Conservation (phyloP, 2,329 filamentous ascomycete genomes). For the Didymella segeticola region DNA sequence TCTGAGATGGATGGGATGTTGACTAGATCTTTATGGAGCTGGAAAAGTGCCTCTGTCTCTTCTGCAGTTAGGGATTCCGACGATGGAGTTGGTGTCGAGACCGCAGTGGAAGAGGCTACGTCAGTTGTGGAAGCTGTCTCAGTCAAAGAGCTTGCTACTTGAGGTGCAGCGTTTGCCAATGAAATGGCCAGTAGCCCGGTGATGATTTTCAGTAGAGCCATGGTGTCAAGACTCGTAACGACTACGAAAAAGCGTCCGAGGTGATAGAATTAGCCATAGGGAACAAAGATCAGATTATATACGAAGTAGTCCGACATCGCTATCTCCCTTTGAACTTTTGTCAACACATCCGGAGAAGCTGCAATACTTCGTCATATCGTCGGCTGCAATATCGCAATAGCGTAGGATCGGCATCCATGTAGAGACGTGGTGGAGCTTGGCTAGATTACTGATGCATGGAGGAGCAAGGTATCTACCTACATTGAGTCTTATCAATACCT, state of each 20-base stretch:
- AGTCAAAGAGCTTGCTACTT: neutral
- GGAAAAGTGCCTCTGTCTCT: conserved; percentile 32
- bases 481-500: too few species aligned
- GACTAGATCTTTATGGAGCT: conserved; percentile 32
- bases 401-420: conserved; percentile 1
- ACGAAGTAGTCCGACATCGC: neutral
- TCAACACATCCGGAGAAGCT: neutral
- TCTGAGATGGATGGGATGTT: conserved; percentile 49
- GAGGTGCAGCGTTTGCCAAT: conserved; percentile 6
- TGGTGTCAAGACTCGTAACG: neutral
- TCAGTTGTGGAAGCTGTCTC: neutral
- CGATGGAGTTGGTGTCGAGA: conserved; percentile 3
- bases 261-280: neutral
- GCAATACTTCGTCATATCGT: neutral
- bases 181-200: neutral
- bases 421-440: conserved; percentile 7
- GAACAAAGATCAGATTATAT: neutral
- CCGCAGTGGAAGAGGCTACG: neutral
- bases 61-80: conserved; percentile 17
- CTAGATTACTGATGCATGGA: neutral
- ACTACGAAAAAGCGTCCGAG: neutral
- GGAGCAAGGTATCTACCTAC: too few species aligned
- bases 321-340: neutral
- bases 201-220: neutral
- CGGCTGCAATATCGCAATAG: neutral